Base-by-base conservation (phyloP, 192 early-diverging fungal genomes). In the Spizellomyces sp. region DNA sequence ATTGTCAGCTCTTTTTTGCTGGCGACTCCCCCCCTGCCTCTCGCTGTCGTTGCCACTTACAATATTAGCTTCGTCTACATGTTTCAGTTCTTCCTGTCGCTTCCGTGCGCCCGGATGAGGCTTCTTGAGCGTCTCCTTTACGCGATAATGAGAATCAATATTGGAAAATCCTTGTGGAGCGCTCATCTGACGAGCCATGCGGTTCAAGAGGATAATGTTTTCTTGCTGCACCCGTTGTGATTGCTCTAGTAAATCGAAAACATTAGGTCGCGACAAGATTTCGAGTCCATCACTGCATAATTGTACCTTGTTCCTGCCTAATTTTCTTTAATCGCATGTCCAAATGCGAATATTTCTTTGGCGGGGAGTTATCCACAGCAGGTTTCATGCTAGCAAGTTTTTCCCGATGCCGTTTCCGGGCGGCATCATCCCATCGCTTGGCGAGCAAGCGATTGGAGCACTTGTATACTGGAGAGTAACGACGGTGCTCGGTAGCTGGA, bases 361-460 rank as follows among this genome's bases (percentile, higher is more conserved):
- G 76, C 21, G 75, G 71, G 4, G 46, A 59, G 50, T 78, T 80
- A 66, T 84, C 83, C 48, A 84, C 76, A 17, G 63, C 62, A 2
- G 80, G 66, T 64, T 75, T 77, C 74, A 84, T 84, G 58, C 79
- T 82, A 10, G 69, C 74, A 14, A 84, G 57, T 64, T 84, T 84
- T n/a, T 81, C 72, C 8, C 54, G 68, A 70, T 84, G 83, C 36
- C 70, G 67, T 22, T 52, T 66, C 8, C 73, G 43, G 8, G 80
- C 79, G 5, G 67, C 73, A 63, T 84, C 80, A 61, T 84, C 83
- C 83, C 83, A 84, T 48, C 74, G 54, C 50, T 84, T 84, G 9
- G 83, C 83, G 6, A 84, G 73, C 17, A 84, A 57, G 50, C 70
- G 77, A 58, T 77, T 80, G 8, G 82, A 54, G 47, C 79, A 80